Base-by-base conservation (phyloP, 352 stramenopile genomes). In the Phytophthora kernoviae region DNA sequence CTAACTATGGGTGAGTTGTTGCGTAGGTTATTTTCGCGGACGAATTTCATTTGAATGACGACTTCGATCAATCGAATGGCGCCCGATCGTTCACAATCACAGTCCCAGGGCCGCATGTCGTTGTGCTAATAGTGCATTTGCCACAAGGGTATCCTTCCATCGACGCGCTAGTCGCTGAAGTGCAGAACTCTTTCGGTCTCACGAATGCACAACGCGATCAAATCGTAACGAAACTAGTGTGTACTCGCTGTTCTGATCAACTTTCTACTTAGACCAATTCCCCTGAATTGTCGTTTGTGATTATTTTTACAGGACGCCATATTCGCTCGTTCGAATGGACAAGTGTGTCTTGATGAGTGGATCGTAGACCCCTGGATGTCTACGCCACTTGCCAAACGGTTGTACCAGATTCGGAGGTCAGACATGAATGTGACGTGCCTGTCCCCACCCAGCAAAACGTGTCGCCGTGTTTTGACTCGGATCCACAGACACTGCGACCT, bases 261-360 rank as follows among this genome's bases (percentile, higher is more conserved):
- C 7, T 21, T n/a, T 4, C n/a, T 32, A 14, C 43, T 14, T 30
- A 30, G 6, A 30, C 24, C 6, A 7, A 21, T 17, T 43, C 12
- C 37, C 4, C 33, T 9, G n/a, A 43, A 43, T 21, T 17, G 18
- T 40, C 15, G 12, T 11, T 43, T 17, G 6, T 7, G 2, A 30
- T 52, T 12, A 26, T 37, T 30, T 48, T 5, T 51, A n/a, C 26
- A 77, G 81, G 44, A 65, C 11, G 40, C 54, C 26, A 82, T 88
- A 21, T 88, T 81, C 51, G 43, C 70, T 47, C 76, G 79, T 6
- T 83, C 78, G 15, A 77, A 54, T 12, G 77, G 78, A 9, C 80
- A 89, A 52, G 80, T 89, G 22, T 92, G 82, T 62, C 60, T 92
- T 5, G 89, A 92, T 56, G 80, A 92, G 54, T 92, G 80, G 80